phyloP scores from a whole-genome alignment of 805 yeast species.

The Candida insectorum region DNA sequence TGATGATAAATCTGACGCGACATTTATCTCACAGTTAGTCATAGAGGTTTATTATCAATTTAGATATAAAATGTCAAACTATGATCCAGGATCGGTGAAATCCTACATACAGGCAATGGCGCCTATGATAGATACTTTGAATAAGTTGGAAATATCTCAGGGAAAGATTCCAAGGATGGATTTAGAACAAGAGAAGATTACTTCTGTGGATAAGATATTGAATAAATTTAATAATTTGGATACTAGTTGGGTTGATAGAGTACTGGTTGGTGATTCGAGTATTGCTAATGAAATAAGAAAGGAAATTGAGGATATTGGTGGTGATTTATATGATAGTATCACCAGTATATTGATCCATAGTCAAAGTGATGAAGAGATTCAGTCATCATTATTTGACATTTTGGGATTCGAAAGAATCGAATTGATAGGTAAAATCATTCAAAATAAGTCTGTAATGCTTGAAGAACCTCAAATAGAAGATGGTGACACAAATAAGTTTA shows the following conservation, averaged over 20 bases:
- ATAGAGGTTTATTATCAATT: too few relatives aligned
- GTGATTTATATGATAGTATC: conserved; percentile 17
- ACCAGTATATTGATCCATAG: conserved; percentile 5
- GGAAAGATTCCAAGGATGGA: conserved; percentile 37
- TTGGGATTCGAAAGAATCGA: conserved; percentile 87
- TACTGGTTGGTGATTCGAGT: conserved; percentile 11
- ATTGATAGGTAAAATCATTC: conserved; percentile 61
- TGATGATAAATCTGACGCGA: too few relatives aligned
- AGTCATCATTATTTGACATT: conserved; percentile 70
- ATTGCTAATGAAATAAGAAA: conserved; percentile 20
- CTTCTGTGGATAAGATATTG: conserved; percentile 30
- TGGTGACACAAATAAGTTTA: conserved; percentile 19
- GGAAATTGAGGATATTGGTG: conserved; percentile 31
- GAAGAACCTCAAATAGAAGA: conserved; percentile 8
- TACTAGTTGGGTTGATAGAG: conserved; percentile 18
- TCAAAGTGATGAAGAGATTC: conserved; percentile 53
- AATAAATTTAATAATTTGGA: conserved; percentile 38
- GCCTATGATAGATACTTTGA: conserved; percentile 54
- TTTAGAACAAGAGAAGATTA: conserved; percentile 24
- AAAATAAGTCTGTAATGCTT: conserved; percentile 26
- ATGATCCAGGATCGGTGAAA: conserved; percentile 58
- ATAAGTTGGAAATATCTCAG: conserved; percentile 18
- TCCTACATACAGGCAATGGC: conserved; percentile 80
- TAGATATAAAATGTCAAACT: conserved; percentile 29
- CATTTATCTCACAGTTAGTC: too few relatives aligned